These are phyloP conservation scores for Scheffersomyces segobiensis DNA, from an alignment of 1,139 yeast genomes.

Conservation along the genomic window DNA sequence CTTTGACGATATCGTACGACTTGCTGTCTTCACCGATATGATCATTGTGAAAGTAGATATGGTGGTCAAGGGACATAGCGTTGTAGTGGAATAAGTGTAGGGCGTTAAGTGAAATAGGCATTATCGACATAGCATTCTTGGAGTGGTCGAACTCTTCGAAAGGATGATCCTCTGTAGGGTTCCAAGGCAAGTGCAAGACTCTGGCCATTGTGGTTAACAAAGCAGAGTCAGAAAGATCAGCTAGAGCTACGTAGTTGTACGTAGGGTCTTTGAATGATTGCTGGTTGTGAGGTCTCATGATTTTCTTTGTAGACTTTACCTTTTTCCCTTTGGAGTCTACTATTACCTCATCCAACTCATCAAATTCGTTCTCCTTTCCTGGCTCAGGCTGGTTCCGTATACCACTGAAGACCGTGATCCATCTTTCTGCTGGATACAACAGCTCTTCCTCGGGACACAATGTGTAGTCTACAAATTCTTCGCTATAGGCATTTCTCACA, in stretches of 20 bases:
- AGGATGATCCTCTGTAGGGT: constrained; percentile 37
- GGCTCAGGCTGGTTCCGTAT: constrained; percentile 23
- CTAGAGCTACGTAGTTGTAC: constrained; percentile 40
- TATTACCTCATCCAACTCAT: constrained; percentile 1
- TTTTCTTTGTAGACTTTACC: background rate
- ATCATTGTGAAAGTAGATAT: constrained; percentile 42
- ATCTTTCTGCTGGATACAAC: constrained; percentile 35
- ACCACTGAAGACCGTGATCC: constrained; percentile 46
- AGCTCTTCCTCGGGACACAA: constrained; percentile 37
- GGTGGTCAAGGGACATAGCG: constrained; percentile 52
- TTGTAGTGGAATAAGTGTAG: constrained; percentile 46
- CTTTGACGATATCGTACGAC: constrained; percentile 36
- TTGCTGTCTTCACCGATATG: constrained; percentile 20
- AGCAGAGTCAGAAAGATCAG: constrained; percentile 42
- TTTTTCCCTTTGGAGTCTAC: background rate
- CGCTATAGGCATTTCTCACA: constrained; percentile 40
- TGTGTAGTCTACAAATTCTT: constrained; percentile 35
- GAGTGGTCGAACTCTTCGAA: constrained; percentile 33
- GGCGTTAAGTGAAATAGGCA: constrained; percentile 37
- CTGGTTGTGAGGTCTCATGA: constrained; percentile 7
- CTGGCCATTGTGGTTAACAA: constrained; percentile 46
- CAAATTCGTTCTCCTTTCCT: constrained; percentile 6
- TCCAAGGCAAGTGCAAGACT: constrained; percentile 46
- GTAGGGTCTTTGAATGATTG: constrained; percentile 30
- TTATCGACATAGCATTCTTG: constrained; percentile 33